Base-by-base conservation (phyloP, 768 basidiomycete species). In the Pleurotus tuber-regium region DNA sequence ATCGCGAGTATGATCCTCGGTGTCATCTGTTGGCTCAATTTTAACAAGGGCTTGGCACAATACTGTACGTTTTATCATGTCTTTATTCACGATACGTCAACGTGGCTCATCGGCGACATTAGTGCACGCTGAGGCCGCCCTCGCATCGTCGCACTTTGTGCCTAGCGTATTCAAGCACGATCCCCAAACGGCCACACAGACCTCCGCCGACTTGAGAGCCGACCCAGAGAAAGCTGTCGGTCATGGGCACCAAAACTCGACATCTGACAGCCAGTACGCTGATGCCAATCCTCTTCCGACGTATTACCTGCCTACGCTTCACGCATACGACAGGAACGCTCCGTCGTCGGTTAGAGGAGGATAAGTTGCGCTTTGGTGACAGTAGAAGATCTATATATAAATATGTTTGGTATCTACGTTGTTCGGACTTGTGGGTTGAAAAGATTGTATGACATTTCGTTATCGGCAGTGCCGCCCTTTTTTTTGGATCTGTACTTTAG, bases 31-130 rank as follows among this genome's bases (percentile, higher is more conserved):
- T 68, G 76, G 55, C 54, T 70, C 14, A 77, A 81, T 57, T 85
- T 84, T 57, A 76, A 68, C 43, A 72, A 76, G 53, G 83, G 83
- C 0, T 69, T 83, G 10, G 70, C 72, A 1, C 68, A 84, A 50
- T 84, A 82, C 57, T 62, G 83, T 85, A 57, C 54, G 80, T 70
- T 50, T 16, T 21, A 16, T 10, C 16, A 4, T 38, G 7, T 31
- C 43, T 19, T 47, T 21, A 4, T 21, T 26, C n/a, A 41, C 60
- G 51, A 62, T 21, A 42, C 61, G 31, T 55, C 59, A 55, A 48
- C n/a, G n/a, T 36, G 9, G 12, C 35, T 38, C n/a, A 38, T 14
- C 14, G 12, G 2, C 35, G 65, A 41, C 51, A 24, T 43, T 10
- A 76, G 74, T 75, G 6, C 63, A 67, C 21, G 73, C 70, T 10